Percentiles rank a stretch among this genome's conserved stretches.
phyloP scores from a whole-genome alignment of 1,284 basidiomycete species.

The Ustilago crameri region DNA sequence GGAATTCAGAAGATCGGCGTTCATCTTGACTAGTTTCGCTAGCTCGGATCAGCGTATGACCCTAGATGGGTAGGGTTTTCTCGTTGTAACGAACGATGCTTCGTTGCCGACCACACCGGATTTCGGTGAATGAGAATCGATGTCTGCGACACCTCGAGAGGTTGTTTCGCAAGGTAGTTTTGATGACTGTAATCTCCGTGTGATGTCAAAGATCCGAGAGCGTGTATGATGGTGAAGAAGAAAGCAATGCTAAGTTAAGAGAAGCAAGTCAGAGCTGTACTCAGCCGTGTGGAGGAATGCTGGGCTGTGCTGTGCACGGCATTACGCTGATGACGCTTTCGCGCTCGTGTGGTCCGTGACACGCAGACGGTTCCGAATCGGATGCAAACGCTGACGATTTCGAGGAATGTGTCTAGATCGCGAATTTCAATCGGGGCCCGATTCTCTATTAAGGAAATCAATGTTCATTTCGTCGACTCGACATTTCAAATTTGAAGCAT shows the following conservation, averaged over 20 bases:
- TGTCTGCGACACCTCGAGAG: too few relatives aligned
- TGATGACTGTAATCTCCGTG: background rate
- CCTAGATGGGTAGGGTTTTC: background rate
- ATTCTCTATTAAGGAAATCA: background rate
- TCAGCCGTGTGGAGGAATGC: too few relatives aligned
- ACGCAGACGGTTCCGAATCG: slow-evolving; percentile 11
- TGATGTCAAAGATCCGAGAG: background rate
- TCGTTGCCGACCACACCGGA: too few relatives aligned
- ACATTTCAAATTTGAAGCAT: too few relatives aligned
- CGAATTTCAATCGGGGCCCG: background rate
- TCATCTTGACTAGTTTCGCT: slow-evolving; percentile 24
- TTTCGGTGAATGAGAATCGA: too few relatives aligned
- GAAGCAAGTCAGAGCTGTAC: too few relatives aligned
- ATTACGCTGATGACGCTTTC: slow-evolving; percentile 15
- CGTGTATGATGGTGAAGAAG: background rate
- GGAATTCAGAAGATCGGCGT: slow-evolving; percentile 35
- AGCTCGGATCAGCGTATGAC: background rate
- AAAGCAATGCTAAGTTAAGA: slow-evolving; percentile 2
- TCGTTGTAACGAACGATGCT: background rate
- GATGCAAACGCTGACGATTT: background rate
- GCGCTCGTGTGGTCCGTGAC: slow-evolving; percentile 19
- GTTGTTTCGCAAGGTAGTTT: too few relatives aligned
- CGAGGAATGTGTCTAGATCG: background rate
- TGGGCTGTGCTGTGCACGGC: slow-evolving; percentile 11
- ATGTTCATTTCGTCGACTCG: too few relatives aligned